Evolutionary conservation across 2,329 filamentous ascomycete genomes (phyloP).

Genomic region (Colletotrichum sp.): DNA sequence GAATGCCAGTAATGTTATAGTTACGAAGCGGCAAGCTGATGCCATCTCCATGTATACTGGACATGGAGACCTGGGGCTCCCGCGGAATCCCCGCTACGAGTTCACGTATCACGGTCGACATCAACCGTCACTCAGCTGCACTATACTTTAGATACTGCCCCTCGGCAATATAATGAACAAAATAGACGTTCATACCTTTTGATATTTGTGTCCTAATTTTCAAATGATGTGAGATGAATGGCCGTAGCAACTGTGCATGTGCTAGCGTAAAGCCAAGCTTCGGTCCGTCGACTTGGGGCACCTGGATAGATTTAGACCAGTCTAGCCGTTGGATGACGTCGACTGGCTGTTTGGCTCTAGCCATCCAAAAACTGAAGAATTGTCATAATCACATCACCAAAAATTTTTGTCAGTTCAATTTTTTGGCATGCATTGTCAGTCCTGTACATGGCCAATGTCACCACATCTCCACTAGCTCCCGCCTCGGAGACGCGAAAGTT

Average conservation of each 20-base stretch:
- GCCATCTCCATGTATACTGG: slow-evolving; percentile 4
- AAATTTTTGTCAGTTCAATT: neutral
- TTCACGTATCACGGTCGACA: slow-evolving; percentile 4
- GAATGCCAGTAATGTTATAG: slow-evolving; percentile 15
- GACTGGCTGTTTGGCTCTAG: neutral
- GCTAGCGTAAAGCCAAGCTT: neutral
- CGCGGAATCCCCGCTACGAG: neutral
- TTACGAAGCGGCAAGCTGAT: slow-evolving; percentile 2
- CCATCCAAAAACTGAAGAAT: neutral
- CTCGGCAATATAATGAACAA: neutral
- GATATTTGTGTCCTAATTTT: neutral
- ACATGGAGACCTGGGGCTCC: neutral
- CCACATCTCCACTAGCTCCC: neutral
- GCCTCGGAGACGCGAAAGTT: neutral
- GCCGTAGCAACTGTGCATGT: neutral
- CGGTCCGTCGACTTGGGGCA: neutral
- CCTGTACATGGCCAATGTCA: neutral
- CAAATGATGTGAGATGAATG: neutral
- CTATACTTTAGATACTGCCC: slow-evolving; percentile 14
- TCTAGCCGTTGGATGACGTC: neutral
- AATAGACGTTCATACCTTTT: neutral
- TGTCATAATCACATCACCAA: neutral
- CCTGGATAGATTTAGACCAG: neutral
- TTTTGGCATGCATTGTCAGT: neutral
- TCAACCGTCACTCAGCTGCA: neutral